Evolutionary conservation across 164 flowering plant species (phyloP).

Genomic region (Saururus chinensis): DNA sequence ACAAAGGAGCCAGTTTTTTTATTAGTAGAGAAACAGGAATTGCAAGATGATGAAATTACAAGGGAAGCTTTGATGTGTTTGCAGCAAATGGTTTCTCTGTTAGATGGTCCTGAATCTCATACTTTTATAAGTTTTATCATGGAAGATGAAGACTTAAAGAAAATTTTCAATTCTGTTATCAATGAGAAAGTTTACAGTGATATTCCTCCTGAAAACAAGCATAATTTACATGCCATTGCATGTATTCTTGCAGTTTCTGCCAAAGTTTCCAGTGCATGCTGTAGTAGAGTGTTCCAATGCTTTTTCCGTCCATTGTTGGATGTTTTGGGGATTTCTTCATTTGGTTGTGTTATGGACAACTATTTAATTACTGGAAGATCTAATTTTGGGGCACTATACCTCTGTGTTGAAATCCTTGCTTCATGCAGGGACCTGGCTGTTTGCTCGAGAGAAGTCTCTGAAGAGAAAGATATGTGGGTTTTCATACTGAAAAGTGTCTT

Average conservation of each 20-base stretch:
- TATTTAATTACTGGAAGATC: slow-evolving; percentile 4
- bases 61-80: slow-evolving; percentile 53
- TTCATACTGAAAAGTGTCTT: slow-evolving; percentile 36
- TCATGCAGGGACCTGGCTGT: slow-evolving; percentile 49
- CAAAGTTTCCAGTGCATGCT: slow-evolving; percentile 44
- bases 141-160: slow-evolving; percentile 49
- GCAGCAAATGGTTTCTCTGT: slow-evolving; percentile 33
- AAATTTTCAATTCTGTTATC: slow-evolving; percentile 26
- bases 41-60: slow-evolving; percentile 41
- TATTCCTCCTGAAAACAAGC: slow-evolving; percentile 36
- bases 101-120: slow-evolving; percentile 15
- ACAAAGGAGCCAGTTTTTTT: slow-evolving; percentile 19
- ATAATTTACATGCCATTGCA: slow-evolving; percentile 46
- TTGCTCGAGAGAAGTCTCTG: slow-evolving; percentile 13
- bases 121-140: slow-evolving; percentile 34
- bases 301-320: slow-evolving; percentile 46
- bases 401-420: slow-evolving; percentile 59
- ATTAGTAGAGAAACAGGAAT: slow-evolving; percentile 22
- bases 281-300: slow-evolving; percentile 34
- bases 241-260: slow-evolving; percentile 42
- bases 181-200: slow-evolving; percentile 20
- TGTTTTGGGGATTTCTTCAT: slow-evolving; percentile 25
- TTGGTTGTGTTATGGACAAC: slow-evolving; percentile 9
- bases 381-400: slow-evolving; percentile 58
- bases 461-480: slow-evolving; percentile 30